Evolutionary conservation across 2,329 filamentous ascomycete genomes (phyloP).

Genomic region (Paracamarosporium sp.): DNA sequence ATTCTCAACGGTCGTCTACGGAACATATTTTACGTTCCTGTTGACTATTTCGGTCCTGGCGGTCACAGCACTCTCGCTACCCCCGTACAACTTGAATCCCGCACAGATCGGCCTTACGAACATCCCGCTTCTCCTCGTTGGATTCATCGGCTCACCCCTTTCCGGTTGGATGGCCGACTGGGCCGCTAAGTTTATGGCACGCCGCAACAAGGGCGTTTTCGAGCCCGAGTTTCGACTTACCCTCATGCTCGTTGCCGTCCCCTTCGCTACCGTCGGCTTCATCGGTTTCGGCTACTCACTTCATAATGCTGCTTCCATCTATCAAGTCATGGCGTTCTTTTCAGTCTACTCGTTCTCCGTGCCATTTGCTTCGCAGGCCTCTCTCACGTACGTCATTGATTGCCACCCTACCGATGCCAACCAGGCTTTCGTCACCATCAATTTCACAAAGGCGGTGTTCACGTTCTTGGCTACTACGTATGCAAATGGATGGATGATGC

Average conservation of each 20-base stretch:
- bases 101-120: slow-evolving; percentile 79
- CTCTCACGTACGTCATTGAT: slow-evolving; percentile 51
- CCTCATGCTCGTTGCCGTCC: slow-evolving; percentile 40
- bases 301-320: slow-evolving; percentile 32
- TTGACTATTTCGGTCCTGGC: slow-evolving; percentile 87
- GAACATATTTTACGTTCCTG: slow-evolving; percentile 91
- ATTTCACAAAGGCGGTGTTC: slow-evolving; percentile 49
- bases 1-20: slow-evolving; percentile 82
- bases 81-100: slow-evolving; percentile 82
- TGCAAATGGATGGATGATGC: slow-evolving; percentile 76
- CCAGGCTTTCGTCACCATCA: slow-evolving; percentile 52
- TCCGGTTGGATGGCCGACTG: slow-evolving; percentile 77
- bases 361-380: slow-evolving; percentile 47
- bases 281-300: slow-evolving; percentile 50
- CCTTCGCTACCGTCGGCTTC: slow-evolving; percentile 47
- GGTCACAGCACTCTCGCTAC: slow-evolving; percentile 83
- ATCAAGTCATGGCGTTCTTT: slow-evolving; percentile 43
- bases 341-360: slow-evolving; percentile 46
- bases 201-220: slow-evolving; percentile 79
- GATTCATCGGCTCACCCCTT: slow-evolving; percentile 75
- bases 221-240: slow-evolving; percentile 82
- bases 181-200: slow-evolving; percentile 74
- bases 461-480: slow-evolving; percentile 73
- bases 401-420: slow-evolving; percentile 49
- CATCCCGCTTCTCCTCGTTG: slow-evolving; percentile 81